These are phyloP conservation scores for Candida silvatica DNA, from an alignment of 805 yeast species.

Conservation along the genomic window DNA sequence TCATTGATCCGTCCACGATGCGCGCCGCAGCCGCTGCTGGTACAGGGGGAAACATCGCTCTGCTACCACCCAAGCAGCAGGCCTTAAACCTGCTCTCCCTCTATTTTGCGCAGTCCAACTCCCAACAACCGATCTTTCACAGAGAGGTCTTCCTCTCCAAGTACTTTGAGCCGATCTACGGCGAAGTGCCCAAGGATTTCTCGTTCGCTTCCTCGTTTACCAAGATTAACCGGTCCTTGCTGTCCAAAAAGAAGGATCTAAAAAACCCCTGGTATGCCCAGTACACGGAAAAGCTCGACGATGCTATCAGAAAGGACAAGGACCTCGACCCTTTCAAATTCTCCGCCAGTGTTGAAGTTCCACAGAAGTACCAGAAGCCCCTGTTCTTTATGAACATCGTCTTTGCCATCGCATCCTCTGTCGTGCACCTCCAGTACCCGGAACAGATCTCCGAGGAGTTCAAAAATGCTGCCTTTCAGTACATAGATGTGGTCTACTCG, in stretches of 20 bases:
- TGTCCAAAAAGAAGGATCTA: slow-evolving; percentile 21
- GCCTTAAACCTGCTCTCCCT: slow-evolving; percentile 59
- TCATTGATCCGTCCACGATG: slow-evolving; percentile 21
- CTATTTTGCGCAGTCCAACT: slow-evolving; percentile 71
- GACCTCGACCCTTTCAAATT: slow-evolving; percentile 25
- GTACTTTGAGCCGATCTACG: slow-evolving; percentile 76
- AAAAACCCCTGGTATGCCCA: slow-evolving; percentile 40
- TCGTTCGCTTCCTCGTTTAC: slow-evolving; percentile 55
- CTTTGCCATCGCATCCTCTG: slow-evolving; percentile 75
- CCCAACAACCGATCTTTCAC: slow-evolving; percentile 79
- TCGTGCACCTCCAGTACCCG: slow-evolving; percentile 60
- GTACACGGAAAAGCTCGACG: slow-evolving; percentile 29
- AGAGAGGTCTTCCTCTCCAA: slow-evolving; percentile 63
- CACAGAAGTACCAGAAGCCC: slow-evolving; percentile 39
- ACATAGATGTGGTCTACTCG: slow-evolving; percentile 47
- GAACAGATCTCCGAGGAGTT: slow-evolving; percentile 62
- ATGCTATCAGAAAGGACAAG: slow-evolving; percentile 12
- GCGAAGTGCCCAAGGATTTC: slow-evolving; percentile 43
- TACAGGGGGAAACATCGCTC: slow-evolving; percentile 28
- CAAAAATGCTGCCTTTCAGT: slow-evolving; percentile 53
- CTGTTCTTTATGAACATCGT: slow-evolving; percentile 67
- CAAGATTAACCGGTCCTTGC: slow-evolving; percentile 27
- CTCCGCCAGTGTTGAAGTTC: slow-evolving; percentile 33
- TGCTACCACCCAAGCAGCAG: slow-evolving; percentile 59
- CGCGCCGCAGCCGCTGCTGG: slow-evolving; percentile 14